These are phyloP conservation scores for Torulaspora delbrueckii DNA, from an alignment of 805 yeast genomes.

Conservation along the genomic window DNA sequence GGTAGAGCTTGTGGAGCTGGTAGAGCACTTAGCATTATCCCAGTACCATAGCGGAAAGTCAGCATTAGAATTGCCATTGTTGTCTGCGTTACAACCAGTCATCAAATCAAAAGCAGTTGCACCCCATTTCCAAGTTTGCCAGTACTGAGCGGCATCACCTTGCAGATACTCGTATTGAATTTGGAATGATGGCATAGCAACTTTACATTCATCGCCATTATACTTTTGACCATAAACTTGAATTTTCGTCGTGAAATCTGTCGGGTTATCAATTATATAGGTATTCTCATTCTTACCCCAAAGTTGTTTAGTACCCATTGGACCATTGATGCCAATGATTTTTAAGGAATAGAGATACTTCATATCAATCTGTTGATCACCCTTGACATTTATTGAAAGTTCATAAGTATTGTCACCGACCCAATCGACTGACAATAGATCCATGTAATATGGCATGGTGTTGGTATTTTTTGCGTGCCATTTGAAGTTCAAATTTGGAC, in stretches of 20 bases:
- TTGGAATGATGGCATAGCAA: slow-evolving; percentile 29
- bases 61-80: slow-evolving; percentile 27
- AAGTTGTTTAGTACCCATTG: slow-evolving; percentile 23
- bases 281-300: slow-evolving; percentile 26
- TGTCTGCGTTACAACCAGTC: slow-evolving; percentile 28
- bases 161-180: slow-evolving; percentile 34
- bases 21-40: slow-evolving; percentile 9
- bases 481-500: slow-evolving; percentile 17
- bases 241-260: slow-evolving; percentile 30
- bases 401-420: slow-evolving; percentile 15
- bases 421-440: slow-evolving; percentile 14
- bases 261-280: slow-evolving; percentile 21
- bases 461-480: slow-evolving; percentile 11
- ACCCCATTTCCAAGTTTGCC: slow-evolving; percentile 11
- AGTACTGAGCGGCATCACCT: slow-evolving; percentile 17
- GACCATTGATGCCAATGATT: slow-evolving; percentile 30
- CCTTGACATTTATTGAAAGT: slow-evolving; percentile 15
- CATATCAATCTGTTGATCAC: slow-evolving; percentile 13
- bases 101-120: slow-evolving; percentile 23
- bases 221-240: slow-evolving; percentile 22
- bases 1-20: slow-evolving; percentile 3
- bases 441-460: slow-evolving; percentile 16
- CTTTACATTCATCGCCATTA: slow-evolving; percentile 7
- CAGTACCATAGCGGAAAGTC: slow-evolving; percentile 30
- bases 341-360: slow-evolving; percentile 19